Base-by-base conservation (phyloP, 768 basidiomycete genomes). In the Tricholomella constricta region DNA sequence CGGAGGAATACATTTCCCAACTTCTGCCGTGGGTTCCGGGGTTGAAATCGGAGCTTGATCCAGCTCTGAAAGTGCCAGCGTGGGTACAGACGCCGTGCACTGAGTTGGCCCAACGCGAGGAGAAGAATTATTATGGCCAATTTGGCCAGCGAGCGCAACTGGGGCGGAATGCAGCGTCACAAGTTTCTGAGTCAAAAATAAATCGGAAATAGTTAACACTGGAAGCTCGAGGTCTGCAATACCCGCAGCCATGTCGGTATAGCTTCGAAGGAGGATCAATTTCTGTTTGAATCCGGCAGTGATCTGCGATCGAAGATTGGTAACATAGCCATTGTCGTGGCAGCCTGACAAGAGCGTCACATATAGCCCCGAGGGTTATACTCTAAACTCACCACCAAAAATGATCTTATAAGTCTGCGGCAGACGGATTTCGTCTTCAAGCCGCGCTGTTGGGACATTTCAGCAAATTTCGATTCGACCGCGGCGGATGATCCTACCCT, bases 311-410 rank as follows among this genome's bases (percentile, higher is more conserved):
- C 79, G 79, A 48, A 89, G 78, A 52, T 74, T 77, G 22, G 81
- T 78, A 45, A 80, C 76, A 70, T 89, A 89, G 59, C 88, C 86
- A 70, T 82, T 83, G 69, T 89, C 87, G 64, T 89, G 88, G 62
- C 83, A 84, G 56, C 85, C 86, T 88, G 51, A 9, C 43, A 57
- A 19, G 8, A 34, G 10, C 20, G 8, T 49, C 9, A 52, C 45
- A 23, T 38, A 41, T 37, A 8, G 19, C 52, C 53, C 17, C 29
- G 17, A 9, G 50, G 25, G 23, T 34, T 17, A 42, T 46, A 54
- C 36, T 20, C 20, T 35, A 61, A 55, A 54, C 65, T 51, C 55
- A 80, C 87, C 87, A 62, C 84, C 86, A 60, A 89, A 87, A 56
- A 88, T 71, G 62, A 89, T 74, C 70, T 81, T 85, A 58, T 72